Base-by-base conservation (phyloP, 2,329 filamentous ascomycete genomes). In the Lachnellula cervina region DNA sequence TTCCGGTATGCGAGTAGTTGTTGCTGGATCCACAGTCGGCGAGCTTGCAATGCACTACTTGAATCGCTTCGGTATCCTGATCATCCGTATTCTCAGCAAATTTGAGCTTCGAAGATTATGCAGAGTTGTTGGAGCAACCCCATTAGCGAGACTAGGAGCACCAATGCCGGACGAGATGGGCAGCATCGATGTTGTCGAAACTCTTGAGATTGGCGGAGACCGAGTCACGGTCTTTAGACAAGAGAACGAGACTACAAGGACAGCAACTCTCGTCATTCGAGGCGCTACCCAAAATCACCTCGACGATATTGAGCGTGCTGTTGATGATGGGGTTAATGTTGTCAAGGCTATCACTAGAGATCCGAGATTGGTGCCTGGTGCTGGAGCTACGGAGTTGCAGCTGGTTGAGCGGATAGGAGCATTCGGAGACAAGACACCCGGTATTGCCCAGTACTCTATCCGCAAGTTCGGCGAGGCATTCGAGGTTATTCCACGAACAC, bases 151-250 rank as follows among this genome's bases (percentile, higher is more conserved):
- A 67, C 80, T 99, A 48, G 94, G 94, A 62, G 94, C 95, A 16
- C 94, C 94, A 45, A 99, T 99, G 94, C 94, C 95, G n/a, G 94
- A 99, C 66, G 94, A 99, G 80, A 97, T 96, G 92, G 94, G 94
- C 62, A 88, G 76, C 66, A 85, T 99, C 61, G 94, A 99, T 71
- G 74, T 99, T 55, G 94, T 99, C 34, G 94, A 99, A 81, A 97
- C 95, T 1, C 81, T 95, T 45, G 94, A 99, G 76, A 97, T 99
- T 71, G 94, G 94, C 62, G 94, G 94, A 66, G 94, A 99, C 78
- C 88, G 94, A 59, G 95, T 99, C 57, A 99, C 94, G 43, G 93
- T 99, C 57, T 99, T 99, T 83, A 83, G 95, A 68, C 94, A 99
- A 80, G 94, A 99, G 73, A 86, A 90, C 69, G 90, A 96, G 67